Base-by-base conservation (phyloP, 139 green algal genomes). In the Picochlorum sp. region DNA sequence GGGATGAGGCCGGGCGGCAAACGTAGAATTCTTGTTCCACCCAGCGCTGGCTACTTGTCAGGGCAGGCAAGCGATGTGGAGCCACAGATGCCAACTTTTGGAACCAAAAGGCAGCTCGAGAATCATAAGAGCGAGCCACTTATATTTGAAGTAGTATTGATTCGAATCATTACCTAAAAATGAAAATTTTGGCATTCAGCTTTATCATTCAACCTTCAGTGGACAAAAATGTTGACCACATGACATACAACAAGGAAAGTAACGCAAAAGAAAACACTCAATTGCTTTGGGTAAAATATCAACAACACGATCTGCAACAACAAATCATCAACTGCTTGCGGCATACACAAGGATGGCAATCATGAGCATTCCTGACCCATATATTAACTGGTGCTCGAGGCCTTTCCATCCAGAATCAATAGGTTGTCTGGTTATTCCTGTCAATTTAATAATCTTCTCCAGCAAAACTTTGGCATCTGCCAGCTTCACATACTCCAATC, bases 91-190 rank as follows among this genome's bases (percentile, higher is more conserved):
- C 87, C 87, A 13, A 92, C 80, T 8, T 95, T 88, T 78, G 84
- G 74, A 3, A 89, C 85, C 6, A 74, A 83, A 64, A 72, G 88
- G 7, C 88, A 95, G 75, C 80, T 95, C 23, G 52, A 78, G 20
- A 89, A 81, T 68, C 87, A 95, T 64, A 66, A 58, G 37, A 66
- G 23, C 5, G 88, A 94, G 69, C 76, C 83, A 9, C 74, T 95
- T 58, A 72, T 95, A 49, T 94, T 95, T 74, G 88, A 95, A 73
- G 65, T 92, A 20, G 59, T 89, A 75, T 61, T 93, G 61, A 61
- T 92, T 52, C 65, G 71, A 44, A 79, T 90, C 13, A 64, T 66
- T 18, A 65, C 41, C 18, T 37, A 47, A 2, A 77, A 62, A 56
- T 7, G 26, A 30, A 30, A 30, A 30, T 0, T 30, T 6, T 30